Conservation (phyloP, 1,284 basidiomycete species). For the Spongispora temasekensis region DNA sequence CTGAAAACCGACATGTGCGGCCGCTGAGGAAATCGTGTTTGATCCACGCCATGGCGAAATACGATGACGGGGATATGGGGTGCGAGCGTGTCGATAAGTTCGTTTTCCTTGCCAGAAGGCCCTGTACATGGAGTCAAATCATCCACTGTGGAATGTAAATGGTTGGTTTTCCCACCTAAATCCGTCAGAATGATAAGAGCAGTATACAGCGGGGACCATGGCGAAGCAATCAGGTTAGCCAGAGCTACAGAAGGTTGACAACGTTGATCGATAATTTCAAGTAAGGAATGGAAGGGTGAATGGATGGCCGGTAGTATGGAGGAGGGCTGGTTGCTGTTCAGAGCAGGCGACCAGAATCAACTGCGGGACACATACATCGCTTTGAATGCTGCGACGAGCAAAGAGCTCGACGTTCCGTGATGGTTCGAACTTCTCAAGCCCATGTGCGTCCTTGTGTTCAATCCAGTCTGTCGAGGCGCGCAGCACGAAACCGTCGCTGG, state of each 20-base stretch:
- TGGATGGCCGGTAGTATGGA: slow-evolving; percentile 50
- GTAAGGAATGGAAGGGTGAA: slow-evolving; percentile 53
- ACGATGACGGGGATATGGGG: slow-evolving; percentile 59
- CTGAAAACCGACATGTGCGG: slow-evolving; percentile 53
- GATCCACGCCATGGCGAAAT: slow-evolving; percentile 41
- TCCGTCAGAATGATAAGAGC: slow-evolving; percentile 57
- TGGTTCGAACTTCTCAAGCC: slow-evolving; percentile 64
- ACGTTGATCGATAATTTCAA: slow-evolving; percentile 50
- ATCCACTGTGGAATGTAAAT: slow-evolving; percentile 4
- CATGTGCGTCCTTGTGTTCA: slow-evolving; percentile 61
- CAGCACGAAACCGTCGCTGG: slow-evolving; percentile 42
- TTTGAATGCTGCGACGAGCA: slow-evolving; percentile 28
- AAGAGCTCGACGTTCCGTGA: slow-evolving; percentile 62
- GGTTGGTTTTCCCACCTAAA: slow-evolving; percentile 39
- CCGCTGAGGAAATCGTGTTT: slow-evolving; percentile 31
- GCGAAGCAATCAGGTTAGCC: slow-evolving; percentile 54
- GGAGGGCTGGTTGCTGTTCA: slow-evolving; percentile 19
- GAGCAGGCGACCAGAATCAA: neutral
- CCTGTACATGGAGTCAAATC: slow-evolving; percentile 21
- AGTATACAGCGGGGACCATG: slow-evolving; percentile 55
- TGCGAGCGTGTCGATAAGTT: slow-evolving; percentile 52
- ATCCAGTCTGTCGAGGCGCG: slow-evolving; percentile 70
- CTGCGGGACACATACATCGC: slow-evolving; percentile 20
- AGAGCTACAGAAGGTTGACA: slow-evolving; percentile 50
- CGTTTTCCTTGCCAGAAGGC: slow-evolving; percentile 41